Conservation (phyloP, 2,329 filamentous ascomycete genomes). For the Trichophyton schoenleinii region DNA sequence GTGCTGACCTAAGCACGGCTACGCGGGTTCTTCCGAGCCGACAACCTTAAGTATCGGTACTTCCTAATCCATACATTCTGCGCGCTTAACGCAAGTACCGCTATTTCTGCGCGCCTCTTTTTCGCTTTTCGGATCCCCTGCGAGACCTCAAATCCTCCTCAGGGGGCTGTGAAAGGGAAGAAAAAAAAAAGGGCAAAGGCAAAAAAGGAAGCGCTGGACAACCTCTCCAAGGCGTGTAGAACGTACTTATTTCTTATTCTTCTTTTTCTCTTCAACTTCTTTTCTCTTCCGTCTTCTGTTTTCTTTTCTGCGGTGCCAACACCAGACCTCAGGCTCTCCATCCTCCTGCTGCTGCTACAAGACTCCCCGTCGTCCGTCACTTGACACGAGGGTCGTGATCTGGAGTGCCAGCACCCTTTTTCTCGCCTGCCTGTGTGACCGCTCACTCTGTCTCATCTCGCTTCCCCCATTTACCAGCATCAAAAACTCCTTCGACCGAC, state of each 20-base stretch:
- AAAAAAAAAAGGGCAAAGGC: not conserved
- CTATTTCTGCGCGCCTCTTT: not conserved
- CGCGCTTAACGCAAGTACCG: not conserved
- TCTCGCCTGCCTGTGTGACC: not conserved
- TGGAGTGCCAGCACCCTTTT: not conserved
- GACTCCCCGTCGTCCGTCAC: slow-evolving; percentile 5
- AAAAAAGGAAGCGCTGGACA: not conserved
- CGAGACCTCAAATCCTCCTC: not conserved
- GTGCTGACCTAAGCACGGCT: not conserved
- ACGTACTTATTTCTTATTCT: slow-evolving; percentile 4
- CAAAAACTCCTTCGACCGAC: not conserved
- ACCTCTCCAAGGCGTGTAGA: not conserved
- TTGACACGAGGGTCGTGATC: slow-evolving; percentile 6
- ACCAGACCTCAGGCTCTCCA: not conserved
- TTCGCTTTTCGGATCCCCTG: no score
- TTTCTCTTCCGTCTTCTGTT: not conserved
- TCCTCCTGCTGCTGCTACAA: slow-evolving; percentile 5
- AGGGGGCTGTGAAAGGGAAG: slow-evolving; percentile 2
- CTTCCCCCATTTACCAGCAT: not conserved
- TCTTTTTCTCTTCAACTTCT: not conserved
- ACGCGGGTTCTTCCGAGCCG: not conserved
- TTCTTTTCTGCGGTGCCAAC: not conserved
- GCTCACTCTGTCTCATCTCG: slow-evolving; percentile 4
- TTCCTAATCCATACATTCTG: not conserved
- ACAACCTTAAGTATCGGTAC: not conserved